These are phyloP conservation scores for Fusarium foetens DNA, from an alignment of 2,329 filamentous ascomycete genomes.

Conservation along the genomic window DNA sequence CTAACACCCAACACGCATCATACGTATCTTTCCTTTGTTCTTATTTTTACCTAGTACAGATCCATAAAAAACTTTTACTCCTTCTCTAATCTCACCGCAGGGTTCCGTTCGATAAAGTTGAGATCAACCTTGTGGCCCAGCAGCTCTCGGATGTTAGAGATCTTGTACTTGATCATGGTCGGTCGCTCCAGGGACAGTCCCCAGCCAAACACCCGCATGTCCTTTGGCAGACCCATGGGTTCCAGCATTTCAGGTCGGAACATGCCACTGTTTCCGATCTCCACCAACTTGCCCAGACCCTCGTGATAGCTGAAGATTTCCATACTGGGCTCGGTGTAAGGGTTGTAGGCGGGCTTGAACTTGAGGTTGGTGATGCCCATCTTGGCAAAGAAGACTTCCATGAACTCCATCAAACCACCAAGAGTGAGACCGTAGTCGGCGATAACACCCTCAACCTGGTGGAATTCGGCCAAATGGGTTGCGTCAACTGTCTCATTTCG, in stretches of 20 bases:
- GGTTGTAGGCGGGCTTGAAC: slow-evolving; percentile 98
- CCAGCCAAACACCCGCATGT: slow-evolving; percentile 94
- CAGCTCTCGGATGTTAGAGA: slow-evolving; percentile 90
- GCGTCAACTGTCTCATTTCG: slow-evolving; percentile 97
- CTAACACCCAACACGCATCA: slow-evolving; percentile 9
- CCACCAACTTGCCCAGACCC: slow-evolving; percentile 89
- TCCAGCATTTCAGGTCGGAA: slow-evolving; percentile 98
- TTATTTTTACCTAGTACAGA: background rate
- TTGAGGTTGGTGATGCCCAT: slow-evolving; percentile 88
- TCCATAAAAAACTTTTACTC: slow-evolving; percentile 59
- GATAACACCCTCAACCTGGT: slow-evolving; percentile 98
- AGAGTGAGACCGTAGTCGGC: slow-evolving; percentile 94
- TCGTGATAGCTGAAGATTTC: slow-evolving; percentile 97
- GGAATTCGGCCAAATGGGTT: slow-evolving; percentile 97
- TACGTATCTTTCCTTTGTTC: slow-evolving; percentile 6
- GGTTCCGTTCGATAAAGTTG: slow-evolving; percentile 89
- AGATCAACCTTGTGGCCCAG: slow-evolving; percentile 96
- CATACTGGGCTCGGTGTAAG: slow-evolving; percentile 95
- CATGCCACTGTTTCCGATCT: slow-evolving; percentile 99
- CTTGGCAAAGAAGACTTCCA: slow-evolving; percentile 95
- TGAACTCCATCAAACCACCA: slow-evolving; percentile 90
- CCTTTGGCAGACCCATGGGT: slow-evolving; percentile 90
- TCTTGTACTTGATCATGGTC: slow-evolving; percentile 96
- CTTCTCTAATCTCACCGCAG: slow-evolving; percentile 90
- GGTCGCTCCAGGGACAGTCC: slow-evolving; percentile 91